Evolutionary conservation across 2,329 filamentous ascomycete species (phyloP), one percentile per base, ranked within the genome.

Genomic region (Aspergillus novofumigatus): DNA sequence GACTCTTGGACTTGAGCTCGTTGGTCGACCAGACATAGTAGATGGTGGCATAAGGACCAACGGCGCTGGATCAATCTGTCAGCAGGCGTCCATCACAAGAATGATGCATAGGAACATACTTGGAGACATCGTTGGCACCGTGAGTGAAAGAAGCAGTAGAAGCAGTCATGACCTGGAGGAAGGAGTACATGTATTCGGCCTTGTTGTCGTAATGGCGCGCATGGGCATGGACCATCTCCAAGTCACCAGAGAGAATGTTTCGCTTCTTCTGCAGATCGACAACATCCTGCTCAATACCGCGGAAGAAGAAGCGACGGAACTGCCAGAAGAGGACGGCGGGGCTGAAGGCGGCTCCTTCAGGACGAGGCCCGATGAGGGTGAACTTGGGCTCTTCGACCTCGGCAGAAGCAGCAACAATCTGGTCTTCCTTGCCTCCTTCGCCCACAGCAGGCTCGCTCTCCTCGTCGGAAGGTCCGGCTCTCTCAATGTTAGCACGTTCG

Each of bases 11-110:
- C 9, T 53, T 48, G 38, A 61, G 48, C 1, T 32, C 2, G 21
- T 47, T 54, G 28, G 50, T 57, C 7, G 41, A 51, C 61, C 61
- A 63, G 51, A 63, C 55, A 14, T 48, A 42, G 41, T 60, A 63
- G n/a, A 63, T 63, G 10, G 61, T 63, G 7, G 61, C 61, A 32
- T 63, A 63, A 5, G 61, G 61, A 8, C 61, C 61, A 26, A 63
- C 41, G n/a, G 61, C 61, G 42, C 61, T 63, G 42, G 32, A 17
- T 21, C 4, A 1, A 9, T 17, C 25, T 17, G 29, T 59, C 51
- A 58, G 35, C 23, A n/a, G 2, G 8, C 2, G 29, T 41, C 1
- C 17, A 9, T 8, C 17, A 3, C 14, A 26, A 2, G 2, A 52
- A n/a, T 5, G 8, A 23, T 14, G 11, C 1, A n/a, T 4, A 2